Base-by-base conservation (phyloP, 1,284 basidiomycete genomes). In the Ceratobasidium papillatum region DNA sequence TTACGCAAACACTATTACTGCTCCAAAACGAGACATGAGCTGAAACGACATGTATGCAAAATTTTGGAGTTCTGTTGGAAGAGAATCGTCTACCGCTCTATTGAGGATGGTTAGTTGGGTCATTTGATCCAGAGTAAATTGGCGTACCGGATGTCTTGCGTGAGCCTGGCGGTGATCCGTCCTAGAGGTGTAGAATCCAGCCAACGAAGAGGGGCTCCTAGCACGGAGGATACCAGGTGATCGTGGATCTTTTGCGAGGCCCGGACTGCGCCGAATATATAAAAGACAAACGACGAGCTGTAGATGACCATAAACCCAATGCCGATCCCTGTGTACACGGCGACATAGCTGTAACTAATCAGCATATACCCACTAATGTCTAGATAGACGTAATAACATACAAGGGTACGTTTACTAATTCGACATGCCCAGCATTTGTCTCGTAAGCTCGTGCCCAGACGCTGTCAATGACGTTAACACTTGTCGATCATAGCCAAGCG, bases 241-340 rank as follows among this genome's bases (percentile, higher is more conserved):
- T 82, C 79, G 78, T 93, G 91, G 8, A 93, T 85, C 22, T 80
- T 81, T 69, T 85, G 83, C 1, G 89, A 89, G 1, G 91, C 91
- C 9, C 84, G 81, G 69, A 87, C 78, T 58, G 83, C 80, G 8
- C 86, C 86, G 34, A 82, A 79, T 32, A 86, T 80, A 78, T 82
- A 85, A n/a, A 82, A 71, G 3, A 83, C 77, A 59, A 83, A 81
- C 22, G 71, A 30, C 5, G 17, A 41, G 27, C 71, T 66, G 61
- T 76, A 76, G 0, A 76, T 59, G 8, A 49, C 7, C 19, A 77
- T 65, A 17, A 75, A 65, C 5, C 63, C 22, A 19, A 64, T 5
- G 49, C 83, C 80, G 73, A 79, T 80, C 19, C 77, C 76, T 52
- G 81, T 71, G 75, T 84, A 83, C 0, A 82, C 76, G 8, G 80